phyloP scores from a whole-genome alignment of 2,329 filamentous ascomycete genomes.

The Aspergillus neotritici region DNA sequence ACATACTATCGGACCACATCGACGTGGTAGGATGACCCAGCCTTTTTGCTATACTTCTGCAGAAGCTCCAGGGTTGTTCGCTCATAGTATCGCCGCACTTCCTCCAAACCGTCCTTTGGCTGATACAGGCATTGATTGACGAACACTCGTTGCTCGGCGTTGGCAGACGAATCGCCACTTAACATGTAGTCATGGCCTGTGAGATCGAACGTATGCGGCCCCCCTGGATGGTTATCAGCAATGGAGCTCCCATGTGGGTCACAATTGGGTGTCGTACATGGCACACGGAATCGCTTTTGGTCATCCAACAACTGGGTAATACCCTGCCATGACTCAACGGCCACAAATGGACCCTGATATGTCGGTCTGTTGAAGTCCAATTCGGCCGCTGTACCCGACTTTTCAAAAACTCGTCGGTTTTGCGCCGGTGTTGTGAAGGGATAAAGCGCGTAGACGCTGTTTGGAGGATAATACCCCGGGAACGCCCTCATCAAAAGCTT shows the following conservation, averaged over 20 bases:
- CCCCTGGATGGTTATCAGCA: neutral
- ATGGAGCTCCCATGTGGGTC: neutral
- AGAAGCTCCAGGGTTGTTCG: neutral
- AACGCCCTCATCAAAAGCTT: conserved; percentile 6
- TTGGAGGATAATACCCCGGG: conserved; percentile 4
- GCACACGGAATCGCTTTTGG: conserved; percentile 2
- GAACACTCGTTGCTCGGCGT: conserved; percentile 1
- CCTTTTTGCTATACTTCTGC: neutral
- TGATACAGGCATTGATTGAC: conserved; percentile 2
- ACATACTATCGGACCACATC: conserved; percentile 6
- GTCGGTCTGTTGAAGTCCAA: neutral
- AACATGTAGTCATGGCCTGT: conserved; percentile 4
- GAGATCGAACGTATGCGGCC: conserved; percentile 3
- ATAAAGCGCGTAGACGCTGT: conserved; percentile 6
- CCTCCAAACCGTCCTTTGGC: conserved; percentile 1
- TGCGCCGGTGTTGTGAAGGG: conserved; percentile 3
- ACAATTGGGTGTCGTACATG: conserved; percentile 1
- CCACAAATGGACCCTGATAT: neutral
- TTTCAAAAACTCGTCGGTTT: neutral
- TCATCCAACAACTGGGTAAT: neutral
- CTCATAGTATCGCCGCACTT: conserved; percentile 2
- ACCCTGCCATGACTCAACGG: conserved; percentile 1
- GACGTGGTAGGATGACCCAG: conserved; percentile 1
- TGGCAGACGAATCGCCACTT: neutral
- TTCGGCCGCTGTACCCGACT: neutral